Evolutionary conservation across 202 grass and related monocot genomes (phyloP), one percentile per base, ranked within the genome.

Genomic region (Zoysia matrella): DNA sequence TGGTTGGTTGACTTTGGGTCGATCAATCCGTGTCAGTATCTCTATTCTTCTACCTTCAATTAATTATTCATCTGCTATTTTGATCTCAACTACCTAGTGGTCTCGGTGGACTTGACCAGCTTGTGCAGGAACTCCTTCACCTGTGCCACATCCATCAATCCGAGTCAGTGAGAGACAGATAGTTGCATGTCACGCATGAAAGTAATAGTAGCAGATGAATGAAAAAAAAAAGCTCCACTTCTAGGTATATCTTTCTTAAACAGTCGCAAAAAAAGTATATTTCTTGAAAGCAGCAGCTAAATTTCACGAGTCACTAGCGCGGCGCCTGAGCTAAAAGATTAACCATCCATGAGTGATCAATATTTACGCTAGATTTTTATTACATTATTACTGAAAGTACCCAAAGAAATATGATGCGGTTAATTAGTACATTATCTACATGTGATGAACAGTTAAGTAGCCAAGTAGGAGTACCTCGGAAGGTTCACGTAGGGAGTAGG

Each of bases 41-140:
- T 67, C 15, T 0, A 30, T 14, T 46, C 15, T 45, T 79, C 62
- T 54, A 65, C 13, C 13, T 56, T 55, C 3, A 8, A 3, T 54
- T 18, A 16, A 16, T 30, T 30, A 30, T 30, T 30, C 73, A 10
- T 0, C 75, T 11, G 36, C 39, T 66, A n/a, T 16, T 57, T 53
- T 2, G 22, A 67, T 5, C 10, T 4, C 18, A 30, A 9, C 58
- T 60, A 22, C 8, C 57, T 60, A 60, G 7, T 36, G 69, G 65
- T 48, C 43, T 16, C 42, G 65, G 71, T 81, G 67, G 67, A 71
- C 67, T 42, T 80, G 12, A 88, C 85, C 77, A 93, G 69, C 71
- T 65, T 80, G 73, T 65, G 58, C 43, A 93, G 85, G 54, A 93
- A 90, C 77, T 89, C 82, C 88, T 88, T 82, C 48, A 93, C 91